Percentiles rank a stretch among this genome's conserved stretches.
These are phyloP conservation scores for Wallacemonas rigidus DNA, from an alignment of 208 protist species.

Conservation along the genomic window DNA sequence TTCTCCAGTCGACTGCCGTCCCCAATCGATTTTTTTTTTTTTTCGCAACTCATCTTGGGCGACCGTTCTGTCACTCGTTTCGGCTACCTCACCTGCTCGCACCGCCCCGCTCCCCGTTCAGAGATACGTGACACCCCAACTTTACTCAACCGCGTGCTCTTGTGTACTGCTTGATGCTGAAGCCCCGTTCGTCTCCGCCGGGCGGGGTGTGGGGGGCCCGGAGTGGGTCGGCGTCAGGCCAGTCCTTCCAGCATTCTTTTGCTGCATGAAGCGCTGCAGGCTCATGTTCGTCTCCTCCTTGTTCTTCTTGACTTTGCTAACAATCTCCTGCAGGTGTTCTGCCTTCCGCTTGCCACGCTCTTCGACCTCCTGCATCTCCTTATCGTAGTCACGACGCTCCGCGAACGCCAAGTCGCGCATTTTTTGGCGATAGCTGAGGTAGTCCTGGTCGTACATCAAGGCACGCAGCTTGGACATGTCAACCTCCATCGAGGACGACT, in stretches of 20 bases:
- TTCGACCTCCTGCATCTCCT: constrained; percentile 62
- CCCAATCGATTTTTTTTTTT: too few relatives aligned
- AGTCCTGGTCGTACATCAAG: constrained; percentile 69
- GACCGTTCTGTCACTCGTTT: too few relatives aligned
- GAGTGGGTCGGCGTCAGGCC: constrained; percentile 11
- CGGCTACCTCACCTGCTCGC: too few relatives aligned
- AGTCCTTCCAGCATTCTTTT: constrained; percentile 9
- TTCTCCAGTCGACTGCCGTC: too few relatives aligned
- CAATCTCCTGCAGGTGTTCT: constrained; percentile 46
- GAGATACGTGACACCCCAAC: too few relatives aligned
- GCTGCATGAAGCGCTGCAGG: constrained; percentile 53
- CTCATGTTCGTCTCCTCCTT: constrained; percentile 55
- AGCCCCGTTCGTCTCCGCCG: constrained; percentile 2
- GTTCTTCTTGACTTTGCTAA: constrained; percentile 43
- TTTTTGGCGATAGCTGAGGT: constrained; percentile 62
- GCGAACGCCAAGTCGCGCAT: constrained; percentile 57
- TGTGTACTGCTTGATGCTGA: constrained; percentile 1
- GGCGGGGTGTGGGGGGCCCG: constrained; percentile 4
- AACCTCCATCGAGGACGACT: constrained; percentile 50
- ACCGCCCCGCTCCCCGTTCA: too few relatives aligned
- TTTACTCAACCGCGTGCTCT: too few relatives aligned
- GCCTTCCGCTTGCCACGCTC: constrained; percentile 64
- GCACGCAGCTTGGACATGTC: constrained; percentile 62
- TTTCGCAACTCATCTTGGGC: too few relatives aligned
- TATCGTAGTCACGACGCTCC: constrained; percentile 58